Percentiles rank a stretch among this genome's conserved stretches.
phyloP scores from a whole-genome alignment of 2,329 filamentous ascomycete genomes.

The Proliferodiscus dingleyae region DNA sequence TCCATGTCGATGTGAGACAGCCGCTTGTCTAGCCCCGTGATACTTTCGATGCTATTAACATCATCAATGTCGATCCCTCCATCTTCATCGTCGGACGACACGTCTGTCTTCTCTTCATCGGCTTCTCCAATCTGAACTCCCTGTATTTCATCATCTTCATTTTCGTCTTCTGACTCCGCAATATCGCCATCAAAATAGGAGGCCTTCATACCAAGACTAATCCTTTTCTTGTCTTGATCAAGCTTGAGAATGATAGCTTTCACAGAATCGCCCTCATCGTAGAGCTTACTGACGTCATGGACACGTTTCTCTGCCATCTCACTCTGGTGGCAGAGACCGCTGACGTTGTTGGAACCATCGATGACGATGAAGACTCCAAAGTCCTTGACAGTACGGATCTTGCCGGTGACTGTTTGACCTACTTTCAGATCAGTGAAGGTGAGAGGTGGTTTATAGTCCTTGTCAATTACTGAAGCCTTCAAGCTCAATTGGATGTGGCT shows the following conservation, averaged over 20 bases:
- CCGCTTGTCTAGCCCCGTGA: constrained; percentile 26
- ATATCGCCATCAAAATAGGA: constrained; percentile 72
- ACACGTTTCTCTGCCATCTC: constrained; percentile 85
- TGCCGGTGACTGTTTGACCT: constrained; percentile 82
- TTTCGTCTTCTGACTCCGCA: constrained; percentile 44
- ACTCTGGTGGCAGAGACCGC: constrained; percentile 85
- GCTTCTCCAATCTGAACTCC: constrained; percentile 35
- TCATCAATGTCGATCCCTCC: constrained; percentile 30
- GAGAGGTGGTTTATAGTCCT: constrained; percentile 69
- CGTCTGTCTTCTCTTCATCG: constrained; percentile 34
- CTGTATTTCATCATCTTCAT: constrained; percentile 37
- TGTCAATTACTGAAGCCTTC: constrained; percentile 78
- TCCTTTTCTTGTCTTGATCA: constrained; percentile 67
- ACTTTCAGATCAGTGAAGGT: constrained; percentile 71
- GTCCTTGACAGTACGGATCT: constrained; percentile 87
- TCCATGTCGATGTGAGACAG: constrained; percentile 30
- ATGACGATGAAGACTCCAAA: constrained; percentile 93
- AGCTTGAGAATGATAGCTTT: constrained; percentile 85
- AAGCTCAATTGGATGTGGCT: constrained; percentile 80
- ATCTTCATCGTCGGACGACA: constrained; percentile 32
- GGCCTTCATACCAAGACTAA: constrained; percentile 89
- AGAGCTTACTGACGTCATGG: constrained; percentile 81
- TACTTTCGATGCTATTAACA: constrained; percentile 39
- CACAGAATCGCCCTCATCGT: constrained; percentile 85
- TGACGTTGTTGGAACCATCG: constrained; percentile 81